A percentile compares a stretch with the other conserved stretches of the same genome.
phyloP scores from a whole-genome alignment of 768 basidiomycete genomes.

The Pisolithus orientalis region DNA sequence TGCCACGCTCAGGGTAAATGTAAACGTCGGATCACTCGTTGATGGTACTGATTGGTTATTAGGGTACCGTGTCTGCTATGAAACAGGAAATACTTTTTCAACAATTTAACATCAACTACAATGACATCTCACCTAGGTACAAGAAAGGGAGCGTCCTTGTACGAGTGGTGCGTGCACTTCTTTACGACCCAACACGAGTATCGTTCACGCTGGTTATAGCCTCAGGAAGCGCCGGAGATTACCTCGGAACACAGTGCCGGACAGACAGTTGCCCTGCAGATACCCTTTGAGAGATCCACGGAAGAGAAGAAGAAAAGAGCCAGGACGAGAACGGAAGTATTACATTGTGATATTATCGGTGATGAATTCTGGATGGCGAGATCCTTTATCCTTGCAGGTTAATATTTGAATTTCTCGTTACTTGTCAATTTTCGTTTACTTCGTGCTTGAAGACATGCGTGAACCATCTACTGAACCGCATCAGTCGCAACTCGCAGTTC shows the following conservation, averaged over 20 bases:
- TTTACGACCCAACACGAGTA: neutral
- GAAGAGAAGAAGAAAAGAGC: slow-evolving; percentile 28
- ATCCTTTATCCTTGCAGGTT: slow-evolving; percentile 44
- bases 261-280: neutral
- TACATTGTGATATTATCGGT: slow-evolving; percentile 82
- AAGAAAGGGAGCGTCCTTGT: slow-evolving; percentile 84
- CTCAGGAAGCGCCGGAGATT: neutral
- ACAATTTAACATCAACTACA: slow-evolving; percentile 85
- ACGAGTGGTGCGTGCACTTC: slow-evolving; percentile 39
- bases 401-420: slow-evolving; percentile 2
- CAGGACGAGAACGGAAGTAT: slow-evolving; percentile 44
- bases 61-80: slow-evolving; percentile 86
- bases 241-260: neutral
- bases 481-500: neutral
- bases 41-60: slow-evolving; percentile 7
- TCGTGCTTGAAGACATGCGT: no score
- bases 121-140: slow-evolving; percentile 59
- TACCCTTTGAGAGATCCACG: neutral
- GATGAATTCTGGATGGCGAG: slow-evolving; percentile 73
- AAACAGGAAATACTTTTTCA: slow-evolving; percentile 91
- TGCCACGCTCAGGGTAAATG: slow-evolving; percentile 58
- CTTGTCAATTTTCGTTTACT: no score
- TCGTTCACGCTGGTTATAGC: slow-evolving; percentile 4
- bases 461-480: neutral
- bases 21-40: slow-evolving; percentile 7